Conservation (phyloP, 225 moss, liverwort and hornwort species). For the Straminergon stramineum region DNA sequence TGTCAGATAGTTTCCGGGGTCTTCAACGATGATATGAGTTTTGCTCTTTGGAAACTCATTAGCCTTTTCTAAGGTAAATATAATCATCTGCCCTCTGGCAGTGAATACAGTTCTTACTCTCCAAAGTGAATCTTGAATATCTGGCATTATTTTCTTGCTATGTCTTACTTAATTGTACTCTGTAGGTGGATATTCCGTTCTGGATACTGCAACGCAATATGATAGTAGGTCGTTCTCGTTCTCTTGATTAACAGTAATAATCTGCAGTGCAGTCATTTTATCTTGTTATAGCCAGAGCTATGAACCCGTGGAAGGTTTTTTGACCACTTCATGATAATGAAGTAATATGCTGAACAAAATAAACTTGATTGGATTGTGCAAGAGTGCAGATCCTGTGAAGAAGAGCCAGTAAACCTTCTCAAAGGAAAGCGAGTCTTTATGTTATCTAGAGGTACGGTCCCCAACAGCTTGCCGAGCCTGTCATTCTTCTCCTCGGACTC, state of each 20-base stretch:
- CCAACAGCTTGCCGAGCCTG: neutral
- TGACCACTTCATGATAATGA: neutral
- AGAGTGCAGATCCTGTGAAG: conserved; percentile 9
- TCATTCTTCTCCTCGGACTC: conserved; percentile 16
- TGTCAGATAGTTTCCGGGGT: neutral
- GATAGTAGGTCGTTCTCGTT: neutral
- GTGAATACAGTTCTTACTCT: neutral
- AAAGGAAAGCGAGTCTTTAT: neutral
- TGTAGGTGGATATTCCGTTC: neutral
- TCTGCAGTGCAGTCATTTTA: neutral
- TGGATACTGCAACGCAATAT: neutral
- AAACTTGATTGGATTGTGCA: neutral
- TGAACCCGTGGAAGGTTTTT: neutral
- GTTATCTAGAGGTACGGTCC: neutral
- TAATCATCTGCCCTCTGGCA: neutral
- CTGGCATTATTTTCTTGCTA: neutral
- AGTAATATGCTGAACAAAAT: neutral
- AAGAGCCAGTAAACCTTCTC: neutral
- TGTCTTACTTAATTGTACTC: neutral
- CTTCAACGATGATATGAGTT: neutral
- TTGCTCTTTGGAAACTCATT: neutral
- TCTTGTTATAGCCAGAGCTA: neutral
- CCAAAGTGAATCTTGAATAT: neutral
- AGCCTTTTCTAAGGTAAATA: neutral
- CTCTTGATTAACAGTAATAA: neutral